Evolutionary conservation across 352 stramenopile genomes (phyloP).

Genomic region (Aphanomyces astaci): DNA sequence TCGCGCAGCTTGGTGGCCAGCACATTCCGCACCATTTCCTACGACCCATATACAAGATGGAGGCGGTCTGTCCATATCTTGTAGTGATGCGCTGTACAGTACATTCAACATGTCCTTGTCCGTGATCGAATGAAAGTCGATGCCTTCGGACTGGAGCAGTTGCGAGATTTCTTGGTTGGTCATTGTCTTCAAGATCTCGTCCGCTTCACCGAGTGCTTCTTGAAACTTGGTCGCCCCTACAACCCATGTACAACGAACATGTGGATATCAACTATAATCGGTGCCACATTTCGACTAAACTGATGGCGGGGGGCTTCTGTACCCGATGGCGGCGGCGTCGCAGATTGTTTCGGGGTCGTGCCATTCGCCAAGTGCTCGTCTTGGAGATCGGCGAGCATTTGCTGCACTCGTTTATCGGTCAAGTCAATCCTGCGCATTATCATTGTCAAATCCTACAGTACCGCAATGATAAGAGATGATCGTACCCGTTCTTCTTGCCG

Average conservation of each 20-base stretch:
- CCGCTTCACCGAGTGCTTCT: not conserved
- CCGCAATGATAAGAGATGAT: not conserved
- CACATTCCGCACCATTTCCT: constrained; percentile 55
- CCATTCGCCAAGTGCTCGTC: constrained; percentile 47
- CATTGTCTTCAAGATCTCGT: constrained; percentile 62
- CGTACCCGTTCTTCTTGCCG: constrained; percentile 62
- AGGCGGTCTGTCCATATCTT: no score
- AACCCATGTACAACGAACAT: no score
- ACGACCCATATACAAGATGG: not conserved
- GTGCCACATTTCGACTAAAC: not conserved
- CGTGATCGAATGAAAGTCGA: constrained; percentile 70
- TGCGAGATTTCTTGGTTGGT: constrained; percentile 56
- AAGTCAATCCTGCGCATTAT: constrained; percentile 55
- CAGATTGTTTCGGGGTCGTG: constrained; percentile 25
- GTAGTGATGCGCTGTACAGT: no score
- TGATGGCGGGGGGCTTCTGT: not conserved
- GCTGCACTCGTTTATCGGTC: constrained; percentile 56
- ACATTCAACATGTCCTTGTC: constrained; percentile 52
- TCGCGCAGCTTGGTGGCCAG: constrained; percentile 46
- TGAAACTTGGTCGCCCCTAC: not conserved
- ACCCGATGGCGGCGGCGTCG: not conserved
- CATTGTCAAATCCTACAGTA: not conserved
- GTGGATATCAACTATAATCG: no score
- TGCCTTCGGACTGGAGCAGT: constrained; percentile 50
- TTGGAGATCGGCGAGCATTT: constrained; percentile 76